A percentile compares a stretch with the other conserved stretches of the same genome.
Evolutionary conservation across 2,329 filamentous ascomycete species (phyloP).

Genomic region (Aspergillus pseudoviridinutans): DNA sequence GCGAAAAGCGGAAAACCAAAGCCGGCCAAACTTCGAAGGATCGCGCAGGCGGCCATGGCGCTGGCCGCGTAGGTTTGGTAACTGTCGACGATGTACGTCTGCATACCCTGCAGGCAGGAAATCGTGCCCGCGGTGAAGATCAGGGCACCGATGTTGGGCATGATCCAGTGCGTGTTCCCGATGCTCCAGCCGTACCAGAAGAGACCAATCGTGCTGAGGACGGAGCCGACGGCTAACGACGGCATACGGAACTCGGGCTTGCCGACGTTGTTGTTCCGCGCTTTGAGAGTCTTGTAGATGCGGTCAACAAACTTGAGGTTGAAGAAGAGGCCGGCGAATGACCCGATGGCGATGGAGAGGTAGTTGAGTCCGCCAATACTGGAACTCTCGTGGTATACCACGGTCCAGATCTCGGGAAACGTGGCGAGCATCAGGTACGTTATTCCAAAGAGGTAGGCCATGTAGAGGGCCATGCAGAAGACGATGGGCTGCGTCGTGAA

Average conservation of each 20-base stretch:
- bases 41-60: slow-evolving; percentile 33
- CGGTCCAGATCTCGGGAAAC: slow-evolving; percentile 54
- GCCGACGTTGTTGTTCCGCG: slow-evolving; percentile 39
- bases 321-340: slow-evolving; percentile 50
- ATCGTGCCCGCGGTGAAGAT: slow-evolving; percentile 49
- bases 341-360: slow-evolving; percentile 56
- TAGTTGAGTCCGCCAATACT: slow-evolving; percentile 58
- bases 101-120: slow-evolving; percentile 42
- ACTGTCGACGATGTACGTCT: slow-evolving; percentile 43
- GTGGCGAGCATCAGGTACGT: slow-evolving; percentile 59
- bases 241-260: slow-evolving; percentile 62
- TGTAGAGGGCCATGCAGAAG: slow-evolving; percentile 50
- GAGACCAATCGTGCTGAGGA: slow-evolving; percentile 51
- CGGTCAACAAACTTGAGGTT: slow-evolving; percentile 45
- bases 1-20: slow-evolving; percentile 43
- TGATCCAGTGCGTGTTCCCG: slow-evolving; percentile 51
- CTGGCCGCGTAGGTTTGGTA: slow-evolving; percentile 41
- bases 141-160: slow-evolving; percentile 51
- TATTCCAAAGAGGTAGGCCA: slow-evolving; percentile 54
- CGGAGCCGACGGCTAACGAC: slow-evolving; percentile 50
- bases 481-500: slow-evolving; percentile 55
- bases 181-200: slow-evolving; percentile 59
- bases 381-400: slow-evolving; percentile 48
- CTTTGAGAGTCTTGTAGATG: slow-evolving; percentile 48
- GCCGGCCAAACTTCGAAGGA: slow-evolving; percentile 37